Percentiles rank a stretch among this genome's conserved stretches.
Evolutionary conservation across 306 rosid species (phyloP).

Genomic region (Vicia faba): DNA sequence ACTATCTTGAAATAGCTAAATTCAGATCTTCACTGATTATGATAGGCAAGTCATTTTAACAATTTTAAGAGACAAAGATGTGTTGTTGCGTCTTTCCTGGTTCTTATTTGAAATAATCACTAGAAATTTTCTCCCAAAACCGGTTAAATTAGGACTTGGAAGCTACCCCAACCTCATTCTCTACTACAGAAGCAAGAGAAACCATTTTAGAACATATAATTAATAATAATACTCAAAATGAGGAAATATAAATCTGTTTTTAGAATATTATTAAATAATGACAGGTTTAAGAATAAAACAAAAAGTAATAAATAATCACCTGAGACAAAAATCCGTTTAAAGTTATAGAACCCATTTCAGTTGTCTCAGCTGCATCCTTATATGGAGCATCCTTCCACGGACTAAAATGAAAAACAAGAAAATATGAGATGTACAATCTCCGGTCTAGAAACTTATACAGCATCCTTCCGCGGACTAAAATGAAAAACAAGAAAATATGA

Average conservation of each 20-base stretch:
- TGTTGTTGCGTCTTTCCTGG: constrained; percentile 4
- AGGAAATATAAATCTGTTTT: constrained; percentile 7
- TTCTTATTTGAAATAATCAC: constrained; percentile 22
- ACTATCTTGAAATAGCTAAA: no score
- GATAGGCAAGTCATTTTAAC: no score
- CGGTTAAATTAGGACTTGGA: constrained; percentile 22
- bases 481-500: constrained; percentile 42
- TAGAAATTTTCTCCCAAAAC: background rate
- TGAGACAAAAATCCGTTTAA: constrained; percentile 72
- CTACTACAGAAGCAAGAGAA: constrained; percentile 2
- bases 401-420: constrained; percentile 53
- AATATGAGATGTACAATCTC: constrained; percentile 34
- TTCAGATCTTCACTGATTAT: no score
- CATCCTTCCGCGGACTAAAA: constrained; percentile 79
- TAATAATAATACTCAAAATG: constrained; percentile 7
- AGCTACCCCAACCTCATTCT: constrained; percentile 30
- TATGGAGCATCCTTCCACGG: constrained; percentile 81
- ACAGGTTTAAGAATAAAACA: constrained; percentile 33
- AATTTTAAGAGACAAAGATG: no score
- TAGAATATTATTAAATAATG: background rate
- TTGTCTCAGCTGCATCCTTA: constrained; percentile 70
- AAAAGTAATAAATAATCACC: constrained; percentile 49
- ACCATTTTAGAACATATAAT: constrained; percentile 5
- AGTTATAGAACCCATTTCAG: constrained; percentile 63
- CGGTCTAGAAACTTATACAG: no score